Conservation (phyloP, 2,329 filamentous ascomycete species). For the Verticillium albo-atrum region DNA sequence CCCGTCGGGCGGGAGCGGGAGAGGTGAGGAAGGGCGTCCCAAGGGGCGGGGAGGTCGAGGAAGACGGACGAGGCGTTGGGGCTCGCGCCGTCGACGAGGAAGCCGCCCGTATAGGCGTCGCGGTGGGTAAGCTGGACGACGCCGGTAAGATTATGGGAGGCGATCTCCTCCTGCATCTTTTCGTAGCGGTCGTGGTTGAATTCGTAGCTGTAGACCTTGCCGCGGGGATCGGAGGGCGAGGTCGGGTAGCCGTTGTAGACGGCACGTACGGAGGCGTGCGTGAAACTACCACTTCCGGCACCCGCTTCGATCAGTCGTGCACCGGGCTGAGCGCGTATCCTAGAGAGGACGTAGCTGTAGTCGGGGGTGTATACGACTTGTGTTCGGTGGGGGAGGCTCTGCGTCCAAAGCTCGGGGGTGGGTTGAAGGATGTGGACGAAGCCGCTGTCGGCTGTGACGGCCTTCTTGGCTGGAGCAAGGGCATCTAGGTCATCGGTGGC, state of each 20-base stretch:
- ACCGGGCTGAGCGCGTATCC: constrained; percentile 69
- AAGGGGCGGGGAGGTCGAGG: constrained; percentile 75
- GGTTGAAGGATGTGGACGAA: constrained; percentile 77
- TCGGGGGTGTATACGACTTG: constrained; percentile 86
- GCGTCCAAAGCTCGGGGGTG: constrained; percentile 79
- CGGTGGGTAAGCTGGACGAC: constrained; percentile 72
- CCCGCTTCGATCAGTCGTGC: constrained; percentile 74
- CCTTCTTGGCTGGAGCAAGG: constrained; percentile 35
- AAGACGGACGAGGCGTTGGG: constrained; percentile 69
- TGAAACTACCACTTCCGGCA: constrained; percentile 79
- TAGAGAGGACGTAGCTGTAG: constrained; percentile 78
- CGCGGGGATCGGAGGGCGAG: constrained; percentile 39
- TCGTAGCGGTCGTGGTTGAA: constrained; percentile 70
- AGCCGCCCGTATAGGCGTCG: constrained; percentile 74
- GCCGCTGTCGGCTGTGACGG: constrained; percentile 55
- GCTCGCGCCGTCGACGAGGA: constrained; percentile 55
- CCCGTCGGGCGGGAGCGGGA: constrained; percentile 44
- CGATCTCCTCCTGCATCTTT: constrained; percentile 65
- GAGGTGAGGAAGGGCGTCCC: constrained; percentile 75
- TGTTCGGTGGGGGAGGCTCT: constrained; percentile 73
- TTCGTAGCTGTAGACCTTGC: constrained; percentile 78
- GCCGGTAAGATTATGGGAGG: constrained; percentile 59
- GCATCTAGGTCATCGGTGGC: constrained; percentile 27
- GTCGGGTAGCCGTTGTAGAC: constrained; percentile 68
- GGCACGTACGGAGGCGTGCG: constrained; percentile 70